These are phyloP conservation scores for Vitis hybrid DNA, from an alignment of 177 flowering plant species.

Conservation along the genomic window DNA sequence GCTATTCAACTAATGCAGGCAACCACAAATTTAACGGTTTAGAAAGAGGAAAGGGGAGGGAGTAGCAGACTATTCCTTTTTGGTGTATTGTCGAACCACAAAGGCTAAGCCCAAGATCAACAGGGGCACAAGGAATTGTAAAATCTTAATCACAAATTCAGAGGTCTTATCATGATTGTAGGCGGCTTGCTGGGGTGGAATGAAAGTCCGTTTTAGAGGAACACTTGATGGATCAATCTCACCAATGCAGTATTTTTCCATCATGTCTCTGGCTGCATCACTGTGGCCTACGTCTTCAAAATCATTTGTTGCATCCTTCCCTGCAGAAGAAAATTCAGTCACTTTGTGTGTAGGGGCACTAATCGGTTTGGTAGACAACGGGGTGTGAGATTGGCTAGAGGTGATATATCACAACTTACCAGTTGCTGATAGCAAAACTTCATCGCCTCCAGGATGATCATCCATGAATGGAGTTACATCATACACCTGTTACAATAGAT, in stretches of 20 bases:
- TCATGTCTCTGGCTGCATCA: conserved; percentile 70
- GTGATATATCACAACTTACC: conserved; percentile 36
- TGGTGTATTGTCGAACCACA: conserved; percentile 68
- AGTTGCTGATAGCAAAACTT: conserved; percentile 76
- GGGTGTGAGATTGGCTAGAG: neutral
- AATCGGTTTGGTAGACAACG: neutral
- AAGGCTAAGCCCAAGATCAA: conserved; percentile 81
- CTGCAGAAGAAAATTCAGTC: conserved; percentile 35
- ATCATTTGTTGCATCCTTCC: conserved; percentile 90
- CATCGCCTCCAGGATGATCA: conserved; percentile 96
- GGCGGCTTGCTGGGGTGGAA: conserved; percentile 40
- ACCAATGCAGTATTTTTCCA: conserved; percentile 77
- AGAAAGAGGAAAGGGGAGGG: neutral
- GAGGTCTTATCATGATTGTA: conserved; percentile 56
- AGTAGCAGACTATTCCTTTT: conserved; percentile 44
- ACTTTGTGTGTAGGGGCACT: neutral
- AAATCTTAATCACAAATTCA: conserved; percentile 62
- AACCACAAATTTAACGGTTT: neutral
- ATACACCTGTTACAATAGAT: conserved; percentile 57
- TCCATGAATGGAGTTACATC: conserved; percentile 92
- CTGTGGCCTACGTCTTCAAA: conserved; percentile 96
- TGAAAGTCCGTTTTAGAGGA: conserved; percentile 46
- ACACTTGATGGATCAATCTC: conserved; percentile 68
- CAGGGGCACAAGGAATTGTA: conserved; percentile 84
- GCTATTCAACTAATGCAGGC: conserved; percentile 2